phyloP scores from a whole-genome alignment of 2,329 filamentous ascomycete species.

The Onygenales sp. region DNA sequence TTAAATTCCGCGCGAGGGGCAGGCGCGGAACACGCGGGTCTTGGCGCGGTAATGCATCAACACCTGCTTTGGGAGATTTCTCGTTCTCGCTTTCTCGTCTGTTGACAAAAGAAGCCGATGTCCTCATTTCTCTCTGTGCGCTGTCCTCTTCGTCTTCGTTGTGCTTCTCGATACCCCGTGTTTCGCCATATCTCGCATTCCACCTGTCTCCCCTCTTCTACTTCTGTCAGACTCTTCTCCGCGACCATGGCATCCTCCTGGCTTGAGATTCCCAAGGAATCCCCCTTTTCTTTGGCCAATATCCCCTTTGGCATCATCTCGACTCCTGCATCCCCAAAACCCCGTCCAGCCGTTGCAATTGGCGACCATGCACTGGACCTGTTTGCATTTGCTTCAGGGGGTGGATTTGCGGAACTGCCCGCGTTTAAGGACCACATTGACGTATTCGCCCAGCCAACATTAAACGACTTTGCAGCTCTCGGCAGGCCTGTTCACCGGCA shows the following conservation, averaged over 20 bases:
- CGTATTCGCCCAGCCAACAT: slow-evolving; percentile 55
- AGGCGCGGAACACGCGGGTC: not conserved
- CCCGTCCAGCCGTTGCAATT: slow-evolving; percentile 61
- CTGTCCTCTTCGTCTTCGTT: too few species aligned
- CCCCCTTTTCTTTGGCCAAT: slow-evolving; percentile 67
- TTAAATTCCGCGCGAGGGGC: not conserved
- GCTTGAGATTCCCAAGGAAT: slow-evolving; percentile 50
- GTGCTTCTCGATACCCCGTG: too few species aligned
- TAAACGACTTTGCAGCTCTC: slow-evolving; percentile 66
- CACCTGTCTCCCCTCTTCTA: too few species aligned
- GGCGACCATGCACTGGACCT: slow-evolving; percentile 65
- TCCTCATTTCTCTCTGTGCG: too few species aligned
- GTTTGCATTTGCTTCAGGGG: slow-evolving; percentile 47
- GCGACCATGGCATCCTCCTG: slow-evolving; percentile 38
- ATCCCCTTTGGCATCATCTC: slow-evolving; percentile 78
- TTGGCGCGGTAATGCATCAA: not conserved
- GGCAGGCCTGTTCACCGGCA: slow-evolving; percentile 57
- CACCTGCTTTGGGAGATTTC: not conserved
- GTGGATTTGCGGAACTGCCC: slow-evolving; percentile 52
- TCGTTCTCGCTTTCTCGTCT: not conserved
- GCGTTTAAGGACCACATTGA: slow-evolving; percentile 47
- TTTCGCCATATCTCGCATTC: too few species aligned
- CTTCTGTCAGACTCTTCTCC: slow-evolving; percentile 1
- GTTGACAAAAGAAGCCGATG: too few species aligned
- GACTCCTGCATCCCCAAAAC: slow-evolving; percentile 45